Percentiles rank a stretch among this genome's conserved stretches.
These are phyloP conservation scores for Fusarium ambrosium DNA, from an alignment of 2,329 filamentous ascomycete genomes.

Conservation along the genomic window DNA sequence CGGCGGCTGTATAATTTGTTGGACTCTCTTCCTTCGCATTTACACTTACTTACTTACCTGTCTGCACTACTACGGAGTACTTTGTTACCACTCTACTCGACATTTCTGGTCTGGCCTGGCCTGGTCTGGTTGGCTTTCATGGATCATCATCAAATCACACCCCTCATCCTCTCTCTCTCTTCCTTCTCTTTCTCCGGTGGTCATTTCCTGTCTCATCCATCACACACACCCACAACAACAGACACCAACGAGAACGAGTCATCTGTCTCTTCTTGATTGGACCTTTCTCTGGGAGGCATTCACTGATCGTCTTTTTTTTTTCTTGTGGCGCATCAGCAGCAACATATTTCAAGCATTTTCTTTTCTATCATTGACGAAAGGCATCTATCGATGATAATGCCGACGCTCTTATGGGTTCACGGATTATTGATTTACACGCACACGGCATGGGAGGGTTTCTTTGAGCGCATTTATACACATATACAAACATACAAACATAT, in stretches of 20 bases:
- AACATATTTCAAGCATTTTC: conserved; percentile 5
- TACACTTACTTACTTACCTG: background rate
- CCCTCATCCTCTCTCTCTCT: conserved; percentile 8
- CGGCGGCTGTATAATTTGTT: conserved; percentile 33
- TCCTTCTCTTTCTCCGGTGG: background rate
- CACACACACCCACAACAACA: background rate
- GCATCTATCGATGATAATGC: conserved; percentile 15
- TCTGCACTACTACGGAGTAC: background rate
- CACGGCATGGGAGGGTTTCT: conserved; percentile 8
- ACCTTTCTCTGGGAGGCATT: background rate
- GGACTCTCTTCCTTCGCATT: background rate
- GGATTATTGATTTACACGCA: conserved; percentile 17
- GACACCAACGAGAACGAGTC: conserved; percentile 4
- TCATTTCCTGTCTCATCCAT: conserved; percentile 22
- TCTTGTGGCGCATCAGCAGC: background rate
- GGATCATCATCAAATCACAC: conserved; percentile 4
- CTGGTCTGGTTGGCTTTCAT: background rate
- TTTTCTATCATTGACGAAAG: conserved; percentile 21
- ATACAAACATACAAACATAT: background rate
- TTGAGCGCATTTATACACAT: conserved; percentile 9
- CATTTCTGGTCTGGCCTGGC: conserved; percentile 2
- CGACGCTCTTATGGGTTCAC: conserved; percentile 36
- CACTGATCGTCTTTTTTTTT: background rate
- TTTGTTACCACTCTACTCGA: conserved; percentile 1
- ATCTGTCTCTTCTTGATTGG: background rate